Evolutionary conservation across 345 rosid genomes (phyloP), one percentile per base, ranked within the genome.

Genomic region (Eucalyptus caleyi): DNA sequence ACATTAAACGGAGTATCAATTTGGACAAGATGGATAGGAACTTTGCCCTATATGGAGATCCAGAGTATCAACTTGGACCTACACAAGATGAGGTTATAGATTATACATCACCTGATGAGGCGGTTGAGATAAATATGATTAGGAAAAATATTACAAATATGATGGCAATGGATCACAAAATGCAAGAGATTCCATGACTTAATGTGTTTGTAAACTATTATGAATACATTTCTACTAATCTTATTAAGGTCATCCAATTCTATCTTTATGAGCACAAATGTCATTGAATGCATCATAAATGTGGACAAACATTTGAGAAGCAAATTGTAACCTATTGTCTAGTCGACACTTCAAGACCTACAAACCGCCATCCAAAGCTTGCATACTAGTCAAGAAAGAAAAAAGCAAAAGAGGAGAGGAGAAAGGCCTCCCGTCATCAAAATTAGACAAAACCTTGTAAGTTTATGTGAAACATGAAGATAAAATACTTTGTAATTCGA

Each of bases 11-110:
- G 51, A 50, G 18, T 15, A 50, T 50, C 51, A 50, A 50, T 50
- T 50, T 50, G 51, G 15, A 60, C 26, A 60, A 27, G n/a, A 60
- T 60, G n/a, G 67, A 60, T 1, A 60, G 4, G 15, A 60, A 60
- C 15, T 11, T 60, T 26, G 14, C 16, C 67, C 2, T 26, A 60
- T 26, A 60, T 60, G 24, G n/a, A 60, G n/a, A 60, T 60, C n/a
- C 4, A 0, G 4, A 26, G n/a, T 60, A 59, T 1, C 65, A 11
- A 24, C 3, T 24, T 59, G n/a, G 30, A 59, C 7, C n/a, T 5
- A 59, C 14, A 59, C 14, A 26, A 10, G 7, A 24, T 24, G 65
- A 59, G 30, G 15, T 9, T 59, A 24, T 11, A 24, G 13, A 59
- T 59, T 2, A 59, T 59, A 11, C 21, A 11, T 59, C 65, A 53